Conservation (phyloP, 345 rosid species). For the Camelina neglecta region DNA sequence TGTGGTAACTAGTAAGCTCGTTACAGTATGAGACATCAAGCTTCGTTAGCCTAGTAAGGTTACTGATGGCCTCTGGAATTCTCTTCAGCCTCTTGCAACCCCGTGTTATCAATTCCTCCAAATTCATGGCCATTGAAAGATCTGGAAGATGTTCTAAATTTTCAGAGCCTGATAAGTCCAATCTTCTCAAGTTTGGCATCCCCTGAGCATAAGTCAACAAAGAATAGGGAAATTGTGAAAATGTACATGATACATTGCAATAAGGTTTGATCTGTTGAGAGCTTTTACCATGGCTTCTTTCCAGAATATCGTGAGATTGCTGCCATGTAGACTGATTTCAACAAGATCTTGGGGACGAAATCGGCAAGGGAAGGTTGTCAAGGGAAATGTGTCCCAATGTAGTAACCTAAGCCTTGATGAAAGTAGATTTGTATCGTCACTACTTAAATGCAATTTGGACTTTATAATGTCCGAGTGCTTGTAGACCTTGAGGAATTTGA, state of each 20-base stretch:
- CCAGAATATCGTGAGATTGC: slow-evolving; percentile 14
- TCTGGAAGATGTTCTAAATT: slow-evolving; percentile 23
- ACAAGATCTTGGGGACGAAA: not conserved
- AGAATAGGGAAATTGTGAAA: not conserved
- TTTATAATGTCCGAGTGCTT: not conserved
- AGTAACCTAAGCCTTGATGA: slow-evolving; percentile 3
- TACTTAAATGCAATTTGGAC: not conserved
- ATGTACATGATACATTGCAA: not conserved
- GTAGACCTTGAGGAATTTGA: slow-evolving; percentile 16
- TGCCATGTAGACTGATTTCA: not conserved
- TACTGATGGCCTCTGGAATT: slow-evolving; percentile 18
- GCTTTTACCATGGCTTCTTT: not conserved
- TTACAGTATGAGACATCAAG: slow-evolving; percentile 22
- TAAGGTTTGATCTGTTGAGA: not conserved
- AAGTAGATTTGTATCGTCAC: not conserved
- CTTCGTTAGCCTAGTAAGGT: slow-evolving; percentile 2
- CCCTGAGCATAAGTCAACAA: not conserved
- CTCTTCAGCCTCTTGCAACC: slow-evolving; percentile 5
- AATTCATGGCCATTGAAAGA: not conserved
- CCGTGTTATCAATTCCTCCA: slow-evolving; percentile 12
- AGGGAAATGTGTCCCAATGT: slow-evolving; percentile 18
- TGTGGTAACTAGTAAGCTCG: not conserved
- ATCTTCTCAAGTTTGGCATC: not conserved
- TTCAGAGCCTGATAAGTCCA: slow-evolving; percentile 12
- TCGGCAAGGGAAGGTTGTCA: not conserved